Percentiles rank a stretch among this genome's conserved stretches.
Conservation (phyloP, 179 eudicot genomes). For the Beta macrorhiza region DNA sequence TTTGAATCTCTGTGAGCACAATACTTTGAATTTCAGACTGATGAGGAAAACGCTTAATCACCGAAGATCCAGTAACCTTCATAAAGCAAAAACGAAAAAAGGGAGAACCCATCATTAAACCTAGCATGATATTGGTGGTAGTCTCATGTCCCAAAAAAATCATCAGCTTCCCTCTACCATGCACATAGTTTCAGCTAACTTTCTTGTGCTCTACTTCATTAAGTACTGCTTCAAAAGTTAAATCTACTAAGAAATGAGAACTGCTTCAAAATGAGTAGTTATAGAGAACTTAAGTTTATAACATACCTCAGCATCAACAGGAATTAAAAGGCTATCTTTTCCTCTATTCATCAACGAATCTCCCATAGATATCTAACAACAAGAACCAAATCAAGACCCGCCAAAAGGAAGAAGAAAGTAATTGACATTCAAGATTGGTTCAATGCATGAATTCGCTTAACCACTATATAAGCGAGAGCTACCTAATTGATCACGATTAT, state of each 20-base stretch:
- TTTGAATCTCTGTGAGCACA: conserved; percentile 40
- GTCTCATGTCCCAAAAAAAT: background rate
- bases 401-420: background rate
- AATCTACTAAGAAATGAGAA: no score
- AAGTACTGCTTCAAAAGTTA: no score
- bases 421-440: background rate
- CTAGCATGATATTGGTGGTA: background rate
- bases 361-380: conserved; percentile 12
- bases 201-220: no score
- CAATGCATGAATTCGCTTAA: no score
- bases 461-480: background rate
- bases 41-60: conserved; percentile 42
- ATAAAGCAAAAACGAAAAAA: background rate
- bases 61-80: conserved; percentile 16
- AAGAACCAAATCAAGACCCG: background rate
- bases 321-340: conserved; percentile 22
- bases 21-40: conserved; percentile 66
- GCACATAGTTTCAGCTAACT: background rate
- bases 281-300: background rate
- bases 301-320: conserved; percentile 15
- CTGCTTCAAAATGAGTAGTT: no score
- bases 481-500: background rate
- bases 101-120: background rate
- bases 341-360: conserved; percentile 12
- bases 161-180: background rate